Evolutionary conservation across 768 basidiomycete genomes (phyloP), one percentile per base, ranked within the genome.

Genomic region (Leccinum fibrillosum): DNA sequence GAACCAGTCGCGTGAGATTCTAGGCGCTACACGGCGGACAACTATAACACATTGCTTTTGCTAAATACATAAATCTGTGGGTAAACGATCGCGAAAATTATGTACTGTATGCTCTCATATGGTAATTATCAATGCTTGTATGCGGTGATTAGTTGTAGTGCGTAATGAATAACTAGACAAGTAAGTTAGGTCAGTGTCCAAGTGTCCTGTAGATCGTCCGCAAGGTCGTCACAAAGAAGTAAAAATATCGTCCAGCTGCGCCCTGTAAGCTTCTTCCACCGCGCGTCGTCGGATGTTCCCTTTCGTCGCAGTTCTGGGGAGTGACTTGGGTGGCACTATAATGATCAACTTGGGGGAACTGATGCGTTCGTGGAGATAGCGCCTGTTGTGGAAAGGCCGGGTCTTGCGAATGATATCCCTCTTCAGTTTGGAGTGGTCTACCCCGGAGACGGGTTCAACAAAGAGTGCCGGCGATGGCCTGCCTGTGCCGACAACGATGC

Each of bases 311-410:
- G 90, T 92, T 62, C 90, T 78, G 39, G 90, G 90, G 45, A 92
- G 80, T 2, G 86, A 82, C n/a, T 80, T 79, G 45, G 76, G 75
- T 26, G 83, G 77, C 17, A 90, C 89, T 45, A 91, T 74, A 59
- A 91, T 73, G 57, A 92, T 80, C 79, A 89, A 81, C 51, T 86
- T 79, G 4, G 81, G 63, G 7, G 78, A 82, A 5, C 78, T 80
- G 74, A 92, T 86, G 39, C 89, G 86, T 69, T 92, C 90, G 72
- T 92, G 90, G 52, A 89, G 74, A 69, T 92, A 92, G 55, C 88
- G 80, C 56, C 89, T 78, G 10, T 79, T 80, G 69, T 92, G 87
- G 78, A 91, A 92, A 23, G 80, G 81, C 23, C 86, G 79, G 9
- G 83, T 90, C 64, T 86, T 86, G 21, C 88, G 83, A 57, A 90